Conservation (phyloP, 257 asterid genomes). For the Capsicum pubescens region DNA sequence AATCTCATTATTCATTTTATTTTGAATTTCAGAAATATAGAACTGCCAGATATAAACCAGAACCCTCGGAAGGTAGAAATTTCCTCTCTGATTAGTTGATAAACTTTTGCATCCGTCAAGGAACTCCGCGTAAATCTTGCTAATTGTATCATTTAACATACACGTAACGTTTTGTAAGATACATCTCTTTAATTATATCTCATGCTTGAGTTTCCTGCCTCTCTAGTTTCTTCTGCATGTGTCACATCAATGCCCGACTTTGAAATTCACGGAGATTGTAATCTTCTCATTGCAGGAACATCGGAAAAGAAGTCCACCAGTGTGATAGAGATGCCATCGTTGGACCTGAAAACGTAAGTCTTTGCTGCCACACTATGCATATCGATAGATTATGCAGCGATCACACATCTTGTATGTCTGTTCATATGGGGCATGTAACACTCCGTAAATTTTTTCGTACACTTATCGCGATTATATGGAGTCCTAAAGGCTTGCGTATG, state of each 20-base stretch:
- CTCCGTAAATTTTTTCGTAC: no score
- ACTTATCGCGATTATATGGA: no score
- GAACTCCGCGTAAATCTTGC: neutral
- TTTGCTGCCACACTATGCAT: constrained; percentile 30
- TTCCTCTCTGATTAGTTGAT: constrained; percentile 16
- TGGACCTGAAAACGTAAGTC: constrained; percentile 73
- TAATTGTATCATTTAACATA: neutral
- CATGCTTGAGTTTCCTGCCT: no score
- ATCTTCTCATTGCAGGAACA: constrained; percentile 47
- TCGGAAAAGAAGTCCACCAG: constrained; percentile 53
- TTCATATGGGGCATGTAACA: neutral
- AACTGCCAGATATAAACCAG: constrained; percentile 82
- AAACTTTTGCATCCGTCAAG: constrained; percentile 12
- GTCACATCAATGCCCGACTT: no score
- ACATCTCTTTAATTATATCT: no score
- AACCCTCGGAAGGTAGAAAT: constrained; percentile 68
- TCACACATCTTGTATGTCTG: neutral
- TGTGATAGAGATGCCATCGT: constrained; percentile 54
- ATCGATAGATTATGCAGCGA: neutral
- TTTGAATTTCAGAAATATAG: constrained; percentile 71
- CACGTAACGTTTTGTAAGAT: no score
- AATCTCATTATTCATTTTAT: neutral
- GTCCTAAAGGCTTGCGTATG: no score
- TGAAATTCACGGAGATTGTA: neutral
- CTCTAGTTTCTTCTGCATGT: no score